Percentiles rank a stretch among this genome's conserved stretches.
Conservation (phyloP, 352 stramenopile species). For the Phytopythium sindhum region DNA sequence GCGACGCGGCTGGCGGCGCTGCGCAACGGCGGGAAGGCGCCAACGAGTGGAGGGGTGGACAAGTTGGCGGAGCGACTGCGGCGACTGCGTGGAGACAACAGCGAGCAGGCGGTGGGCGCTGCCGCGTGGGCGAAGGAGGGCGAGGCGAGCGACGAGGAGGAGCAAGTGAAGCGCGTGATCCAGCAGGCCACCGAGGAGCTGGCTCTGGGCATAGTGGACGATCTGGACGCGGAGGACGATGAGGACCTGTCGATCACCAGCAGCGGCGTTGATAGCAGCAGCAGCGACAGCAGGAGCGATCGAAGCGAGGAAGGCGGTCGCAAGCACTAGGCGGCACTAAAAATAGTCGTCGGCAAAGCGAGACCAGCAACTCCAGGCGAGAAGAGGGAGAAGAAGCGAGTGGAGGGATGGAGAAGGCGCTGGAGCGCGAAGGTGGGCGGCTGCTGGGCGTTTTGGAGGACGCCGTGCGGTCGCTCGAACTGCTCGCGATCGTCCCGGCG, state of each 20-base stretch:
- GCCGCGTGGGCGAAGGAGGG: not conserved
- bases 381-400: not conserved
- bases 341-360: not conserved
- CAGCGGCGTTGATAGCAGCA: constrained; percentile 13
- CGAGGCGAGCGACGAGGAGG: constrained; percentile 9
- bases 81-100: constrained; percentile 21
- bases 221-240: constrained; percentile 17
- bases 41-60: constrained; percentile 16
- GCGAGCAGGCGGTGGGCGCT: not conserved
- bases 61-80: constrained; percentile 39
- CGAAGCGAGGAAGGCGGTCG: constrained; percentile 8
- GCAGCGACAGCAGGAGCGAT: constrained; percentile 10
- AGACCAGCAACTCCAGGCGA: not conserved
- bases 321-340: not conserved
- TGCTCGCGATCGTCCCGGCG: constrained; percentile 21
- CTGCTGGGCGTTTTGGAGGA: constrained; percentile 19
- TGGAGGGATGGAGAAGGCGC: constrained; percentile 16
- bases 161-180: constrained; percentile 42
- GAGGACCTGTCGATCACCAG: constrained; percentile 9
- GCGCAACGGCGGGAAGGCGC: constrained; percentile 26
- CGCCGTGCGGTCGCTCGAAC: constrained; percentile 20
- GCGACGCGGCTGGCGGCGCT: constrained; percentile 45
- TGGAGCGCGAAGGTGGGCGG: constrained; percentile 23
- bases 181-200: constrained; percentile 63
- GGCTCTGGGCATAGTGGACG: constrained; percentile 42